Evolutionary conservation across 345 rosid genomes (phyloP).

Genomic region (Aurinia saxatilis): DNA sequence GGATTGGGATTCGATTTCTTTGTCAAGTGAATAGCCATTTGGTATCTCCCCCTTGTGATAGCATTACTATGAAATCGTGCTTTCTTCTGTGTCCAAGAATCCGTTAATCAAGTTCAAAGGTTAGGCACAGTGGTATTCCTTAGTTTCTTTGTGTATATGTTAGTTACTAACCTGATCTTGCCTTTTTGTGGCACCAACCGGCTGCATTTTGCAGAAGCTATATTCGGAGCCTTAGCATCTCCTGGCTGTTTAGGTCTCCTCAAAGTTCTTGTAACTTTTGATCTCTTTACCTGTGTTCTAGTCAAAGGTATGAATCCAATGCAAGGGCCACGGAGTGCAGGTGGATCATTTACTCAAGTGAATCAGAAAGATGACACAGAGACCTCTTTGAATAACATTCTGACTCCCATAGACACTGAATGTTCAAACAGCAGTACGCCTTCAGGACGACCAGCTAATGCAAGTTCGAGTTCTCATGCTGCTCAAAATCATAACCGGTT

Average conservation of each 20-base stretch:
- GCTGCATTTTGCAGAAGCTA: conserved; percentile 10
- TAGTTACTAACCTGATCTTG: neutral
- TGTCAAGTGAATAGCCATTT: neutral
- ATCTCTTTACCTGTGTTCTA: conserved; percentile 18
- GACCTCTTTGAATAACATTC: conserved; percentile 32
- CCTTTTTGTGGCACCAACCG: neutral
- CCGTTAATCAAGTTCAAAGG: too few relatives aligned
- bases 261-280: conserved; percentile 9
- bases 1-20: neutral
- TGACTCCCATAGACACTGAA: conserved; percentile 40
- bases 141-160: too few relatives aligned
- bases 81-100: too few relatives aligned
- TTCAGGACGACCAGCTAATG: conserved; percentile 35
- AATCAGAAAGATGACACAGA: conserved; percentile 45
- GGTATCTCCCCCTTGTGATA: neutral
- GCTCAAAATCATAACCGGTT: conserved; percentile 42
- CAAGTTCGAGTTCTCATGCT: conserved; percentile 33
- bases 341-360: conserved; percentile 50
- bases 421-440: conserved; percentile 35
- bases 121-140: too few relatives aligned
- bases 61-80: neutral
- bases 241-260: conserved; percentile 26
- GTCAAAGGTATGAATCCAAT: conserved; percentile 34
- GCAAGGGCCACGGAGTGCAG: conserved; percentile 49
- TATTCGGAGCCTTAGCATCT: neutral